Percentiles rank a stretch among this genome's conserved stretches.
Conservation (phyloP, 2,329 filamentous ascomycete species). For the Dendryphion nanum region DNA sequence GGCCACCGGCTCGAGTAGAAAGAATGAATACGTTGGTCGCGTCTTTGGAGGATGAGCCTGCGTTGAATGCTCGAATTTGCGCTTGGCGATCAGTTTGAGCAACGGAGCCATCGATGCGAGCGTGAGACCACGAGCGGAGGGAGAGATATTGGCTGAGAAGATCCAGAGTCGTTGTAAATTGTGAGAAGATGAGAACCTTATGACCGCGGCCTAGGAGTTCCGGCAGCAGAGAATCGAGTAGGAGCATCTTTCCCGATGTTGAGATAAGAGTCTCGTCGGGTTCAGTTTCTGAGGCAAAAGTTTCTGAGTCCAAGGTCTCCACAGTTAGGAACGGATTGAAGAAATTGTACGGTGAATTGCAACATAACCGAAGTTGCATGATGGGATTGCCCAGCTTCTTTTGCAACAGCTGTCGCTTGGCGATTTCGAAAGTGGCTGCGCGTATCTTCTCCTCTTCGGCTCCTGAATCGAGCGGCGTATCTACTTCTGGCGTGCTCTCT, state of each 20-base stretch:
- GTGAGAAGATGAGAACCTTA: slow-evolving; percentile 94
- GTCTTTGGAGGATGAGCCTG: slow-evolving; percentile 24
- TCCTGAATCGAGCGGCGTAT: slow-evolving; percentile 44
- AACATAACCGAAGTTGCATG: slow-evolving; percentile 87
- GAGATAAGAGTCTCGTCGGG: slow-evolving; percentile 80
- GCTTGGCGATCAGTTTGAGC: slow-evolving; percentile 60
- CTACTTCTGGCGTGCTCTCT: slow-evolving; percentile 40
- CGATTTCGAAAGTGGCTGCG: slow-evolving; percentile 69
- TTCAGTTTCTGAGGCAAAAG: slow-evolving; percentile 47
- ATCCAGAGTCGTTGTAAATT: slow-evolving; percentile 93
- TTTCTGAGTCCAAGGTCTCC: slow-evolving; percentile 51
- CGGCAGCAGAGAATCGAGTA: slow-evolving; percentile 82
- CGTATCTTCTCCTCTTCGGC: slow-evolving; percentile 63
- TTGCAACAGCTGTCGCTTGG: slow-evolving; percentile 80
- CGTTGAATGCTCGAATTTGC: slow-evolving; percentile 52
- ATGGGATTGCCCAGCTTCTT: slow-evolving; percentile 94
- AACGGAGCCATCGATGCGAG: slow-evolving; percentile 88
- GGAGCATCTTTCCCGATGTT: slow-evolving; percentile 90
- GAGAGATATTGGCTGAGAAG: slow-evolving; percentile 83
- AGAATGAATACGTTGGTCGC: slow-evolving; percentile 73
- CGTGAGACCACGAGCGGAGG: slow-evolving; percentile 77
- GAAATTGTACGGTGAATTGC: slow-evolving; percentile 94
- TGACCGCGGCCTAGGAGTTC: slow-evolving; percentile 71
- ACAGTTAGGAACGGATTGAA: slow-evolving; percentile 73
- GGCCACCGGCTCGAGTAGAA: slow-evolving; percentile 86